These are phyloP conservation scores for Platanthera guangdongensis DNA, from an alignment of 106 monocot genomes.

Conservation along the genomic window DNA sequence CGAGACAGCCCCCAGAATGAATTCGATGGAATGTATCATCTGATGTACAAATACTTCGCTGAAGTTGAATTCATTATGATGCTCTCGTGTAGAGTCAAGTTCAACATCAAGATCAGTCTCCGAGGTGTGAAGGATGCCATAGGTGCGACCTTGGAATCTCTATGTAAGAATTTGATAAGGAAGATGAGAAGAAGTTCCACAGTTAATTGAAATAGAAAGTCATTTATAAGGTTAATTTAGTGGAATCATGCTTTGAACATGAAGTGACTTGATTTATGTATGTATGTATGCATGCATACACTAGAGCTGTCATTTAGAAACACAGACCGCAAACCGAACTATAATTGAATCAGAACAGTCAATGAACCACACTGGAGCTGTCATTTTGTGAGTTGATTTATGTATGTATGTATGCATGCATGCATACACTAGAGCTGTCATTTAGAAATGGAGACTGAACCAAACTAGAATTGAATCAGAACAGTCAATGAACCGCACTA, in stretches of 20 bases:
- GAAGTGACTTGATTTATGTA: neutral
- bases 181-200: neutral
- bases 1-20: slow-evolving; percentile 92
- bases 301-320: too few species aligned
- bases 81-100: slow-evolving; percentile 84
- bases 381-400: too few species aligned
- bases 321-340: too few species aligned
- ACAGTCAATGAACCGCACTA: too few species aligned
- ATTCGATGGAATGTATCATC: slow-evolving; percentile 99
- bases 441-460: too few species aligned
- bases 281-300: too few species aligned
- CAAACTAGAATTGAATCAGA: too few species aligned
- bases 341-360: too few species aligned
- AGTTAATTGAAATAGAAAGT: neutral
- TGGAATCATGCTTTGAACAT: neutral
- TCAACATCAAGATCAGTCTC: slow-evolving; percentile 72
- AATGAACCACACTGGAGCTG: too few species aligned
- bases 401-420: too few species aligned
- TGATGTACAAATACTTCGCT: slow-evolving; percentile 99
- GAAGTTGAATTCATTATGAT: slow-evolving; percentile 90
- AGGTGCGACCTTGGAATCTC: slow-evolving; percentile 99
- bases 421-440: too few species aligned
- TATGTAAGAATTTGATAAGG: slow-evolving; percentile 15
- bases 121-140: slow-evolving; percentile 76
- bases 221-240: neutral